Base-by-base conservation (phyloP, 2,329 filamentous ascomycete species). In the Dothiorella sarmentorum region DNA sequence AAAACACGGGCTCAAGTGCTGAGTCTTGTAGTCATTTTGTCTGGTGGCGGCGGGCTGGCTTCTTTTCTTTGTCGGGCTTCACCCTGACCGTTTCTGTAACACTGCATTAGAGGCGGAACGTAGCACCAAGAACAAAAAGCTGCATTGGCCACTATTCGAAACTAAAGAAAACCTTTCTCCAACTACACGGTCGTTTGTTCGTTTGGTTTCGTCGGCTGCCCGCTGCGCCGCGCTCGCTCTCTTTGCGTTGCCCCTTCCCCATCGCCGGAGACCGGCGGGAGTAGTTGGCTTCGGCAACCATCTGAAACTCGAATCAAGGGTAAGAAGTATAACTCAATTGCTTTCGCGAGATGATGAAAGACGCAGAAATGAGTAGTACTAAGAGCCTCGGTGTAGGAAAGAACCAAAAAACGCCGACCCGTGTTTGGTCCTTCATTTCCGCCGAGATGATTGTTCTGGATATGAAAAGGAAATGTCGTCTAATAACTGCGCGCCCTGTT, bases 1-100 rank as follows among this genome's bases (percentile, higher is more conserved):
- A 53, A 49, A 35, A 29, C 24, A 53, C 40, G 49, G 49, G 13
- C 49, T 53, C 49, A 53, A 53, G 49, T 53, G 49, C 49, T 53
- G 49, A 53, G 49, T 53, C 49, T 53, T 40, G 49, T 29, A 17
- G 35, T 38, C 35, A 53, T n/a, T 11, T n/a, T 26, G 26, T 29
- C 20, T 35, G 47, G 33, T 20, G 15, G 20, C 3, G 49, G 24
- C 20, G 20, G 47, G 18, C 10, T 43, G 22, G 29, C 47, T 29
- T 10, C 47, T 38, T 38, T 13, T 37, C 22, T 52, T 35, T 9
- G n/a, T 18, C 22, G 24, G n/a, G 7, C 33, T 53, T 33, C 40
- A 53, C 49, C 22, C 31, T 53, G 20, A 29, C 33, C 40, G 22
- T 20, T 38, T 24, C 13, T 38, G 49, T 52, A 52, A 15, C 10